These are phyloP conservation scores for Plantago ovata DNA, from an alignment of 257 asterid genomes.

Conservation along the genomic window DNA sequence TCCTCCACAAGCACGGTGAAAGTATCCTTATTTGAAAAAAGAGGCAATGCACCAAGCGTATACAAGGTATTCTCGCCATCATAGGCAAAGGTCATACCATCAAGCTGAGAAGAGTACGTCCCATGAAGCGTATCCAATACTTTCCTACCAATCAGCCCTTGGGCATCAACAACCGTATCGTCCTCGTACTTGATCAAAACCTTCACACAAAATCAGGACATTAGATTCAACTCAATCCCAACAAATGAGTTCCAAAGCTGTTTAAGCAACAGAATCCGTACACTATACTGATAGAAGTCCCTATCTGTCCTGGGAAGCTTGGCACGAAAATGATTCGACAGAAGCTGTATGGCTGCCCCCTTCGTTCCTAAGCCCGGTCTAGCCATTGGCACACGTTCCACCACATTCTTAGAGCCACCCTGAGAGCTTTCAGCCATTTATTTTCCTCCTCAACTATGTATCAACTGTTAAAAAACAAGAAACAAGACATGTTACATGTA, in stretches of 20 bases:
- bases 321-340: background rate
- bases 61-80: conserved; percentile 3
- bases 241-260: no score
- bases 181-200: background rate
- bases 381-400: background rate
- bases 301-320: background rate
- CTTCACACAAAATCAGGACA: background rate
- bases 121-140: background rate
- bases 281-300: conserved; percentile 1
- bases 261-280: background rate
- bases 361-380: background rate
- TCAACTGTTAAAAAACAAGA: no score
- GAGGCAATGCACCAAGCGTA: conserved; percentile 1
- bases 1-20: background rate
- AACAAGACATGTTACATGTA: no score
- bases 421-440: no score
- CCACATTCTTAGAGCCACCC: no score
- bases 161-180: background rate
- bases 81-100: background rate
- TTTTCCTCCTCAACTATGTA: no score
- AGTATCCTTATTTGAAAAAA: background rate
- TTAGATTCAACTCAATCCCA: background rate
- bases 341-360: background rate
- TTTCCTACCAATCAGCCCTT: conserved; percentile 6
- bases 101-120: background rate